Conservation (phyloP, 2,329 filamentous ascomycete genomes). For the Lecanicillium sp. region DNA sequence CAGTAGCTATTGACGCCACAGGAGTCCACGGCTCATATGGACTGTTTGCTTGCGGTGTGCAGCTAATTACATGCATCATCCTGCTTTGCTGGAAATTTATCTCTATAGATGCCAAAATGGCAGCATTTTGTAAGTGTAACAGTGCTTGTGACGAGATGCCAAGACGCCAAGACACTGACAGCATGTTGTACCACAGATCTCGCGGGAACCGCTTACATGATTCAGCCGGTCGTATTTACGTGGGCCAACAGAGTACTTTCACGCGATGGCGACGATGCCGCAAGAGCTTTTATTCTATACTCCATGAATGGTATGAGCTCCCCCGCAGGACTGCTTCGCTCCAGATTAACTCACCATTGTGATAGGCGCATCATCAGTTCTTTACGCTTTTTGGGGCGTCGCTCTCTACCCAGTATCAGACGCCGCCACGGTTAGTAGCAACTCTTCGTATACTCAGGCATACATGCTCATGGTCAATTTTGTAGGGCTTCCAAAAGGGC, state of each 20-base stretch:
- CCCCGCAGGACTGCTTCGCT: too few relatives aligned
- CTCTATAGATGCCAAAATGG: conserved; percentile 16
- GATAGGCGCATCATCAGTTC: conserved; percentile 21
- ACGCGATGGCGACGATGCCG: conserved; percentile 28
- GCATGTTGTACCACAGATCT: conserved; percentile 15
- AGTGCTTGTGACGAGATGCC: neutral
- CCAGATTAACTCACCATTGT: too few relatives aligned
- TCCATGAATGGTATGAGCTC: conserved; percentile 23
- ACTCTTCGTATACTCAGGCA: too few relatives aligned
- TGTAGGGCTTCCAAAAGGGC: conserved; percentile 19
- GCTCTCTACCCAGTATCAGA: conserved; percentile 26
- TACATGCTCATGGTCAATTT: neutral
- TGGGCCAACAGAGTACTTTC: conserved; percentile 31
- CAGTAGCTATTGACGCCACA: conserved; percentile 28
- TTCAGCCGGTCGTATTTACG: conserved; percentile 30
- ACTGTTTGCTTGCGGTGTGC: conserved; percentile 21
- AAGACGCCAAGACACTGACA: neutral
- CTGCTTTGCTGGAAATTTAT: conserved; percentile 22
- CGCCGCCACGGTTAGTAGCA: conserved; percentile 25
- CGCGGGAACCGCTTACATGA: conserved; percentile 30
- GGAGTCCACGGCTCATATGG: conserved; percentile 25
- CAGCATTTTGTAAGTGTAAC: conserved; percentile 10
- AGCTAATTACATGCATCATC: conserved; percentile 24
- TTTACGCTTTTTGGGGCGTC: conserved; percentile 34
- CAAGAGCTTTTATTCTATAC: conserved; percentile 27